Evolutionary conservation across 495 filamentous ascomycete species (phyloP).

Genomic region (Elaphomyces granulatus): DNA sequence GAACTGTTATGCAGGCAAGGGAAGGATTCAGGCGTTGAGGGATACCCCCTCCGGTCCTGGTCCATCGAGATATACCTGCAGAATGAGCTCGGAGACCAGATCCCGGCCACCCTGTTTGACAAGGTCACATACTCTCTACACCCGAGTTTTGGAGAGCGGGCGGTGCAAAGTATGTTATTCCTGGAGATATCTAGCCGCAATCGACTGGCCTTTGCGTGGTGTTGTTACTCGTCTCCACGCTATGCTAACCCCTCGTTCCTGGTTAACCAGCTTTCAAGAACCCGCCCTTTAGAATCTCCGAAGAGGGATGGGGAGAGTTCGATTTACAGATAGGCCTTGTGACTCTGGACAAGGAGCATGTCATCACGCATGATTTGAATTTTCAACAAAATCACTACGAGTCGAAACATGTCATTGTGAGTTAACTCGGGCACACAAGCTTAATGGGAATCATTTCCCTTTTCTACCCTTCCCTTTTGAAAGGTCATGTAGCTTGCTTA

Average conservation of each 20-base stretch:
- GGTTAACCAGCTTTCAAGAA: slow-evolving; percentile 52
- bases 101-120: slow-evolving; percentile 72
- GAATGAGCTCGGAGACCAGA: slow-evolving; percentile 46
- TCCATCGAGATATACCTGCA: slow-evolving; percentile 46
- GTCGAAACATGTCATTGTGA: slow-evolving; percentile 59
- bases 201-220: not conserved
- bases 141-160: slow-evolving; percentile 70
- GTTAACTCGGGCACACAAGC: slow-evolving; percentile 15
- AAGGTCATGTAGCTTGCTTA: not conserved
- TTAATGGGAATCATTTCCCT: no score
- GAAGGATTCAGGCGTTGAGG: slow-evolving; percentile 63
- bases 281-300: slow-evolving; percentile 75
- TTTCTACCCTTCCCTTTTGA: no score
- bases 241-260: slow-evolving; percentile 1
- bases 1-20: slow-evolving; percentile 22
- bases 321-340: slow-evolving; percentile 79
- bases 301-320: slow-evolving; percentile 98
- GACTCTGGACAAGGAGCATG: slow-evolving; percentile 71
- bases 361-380: slow-evolving; percentile 79
- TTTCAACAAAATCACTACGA: slow-evolving; percentile 74
- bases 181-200: not conserved
- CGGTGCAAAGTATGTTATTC: slow-evolving; percentile 57
- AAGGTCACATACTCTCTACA: slow-evolving; percentile 87
- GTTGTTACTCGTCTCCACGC: not conserved
- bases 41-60: slow-evolving; percentile 76